Percentiles rank a stretch among this genome's conserved stretches.
Evolutionary conservation across 2,329 filamentous ascomycete genomes (phyloP).

Genomic region (Juglanconis sp.): DNA sequence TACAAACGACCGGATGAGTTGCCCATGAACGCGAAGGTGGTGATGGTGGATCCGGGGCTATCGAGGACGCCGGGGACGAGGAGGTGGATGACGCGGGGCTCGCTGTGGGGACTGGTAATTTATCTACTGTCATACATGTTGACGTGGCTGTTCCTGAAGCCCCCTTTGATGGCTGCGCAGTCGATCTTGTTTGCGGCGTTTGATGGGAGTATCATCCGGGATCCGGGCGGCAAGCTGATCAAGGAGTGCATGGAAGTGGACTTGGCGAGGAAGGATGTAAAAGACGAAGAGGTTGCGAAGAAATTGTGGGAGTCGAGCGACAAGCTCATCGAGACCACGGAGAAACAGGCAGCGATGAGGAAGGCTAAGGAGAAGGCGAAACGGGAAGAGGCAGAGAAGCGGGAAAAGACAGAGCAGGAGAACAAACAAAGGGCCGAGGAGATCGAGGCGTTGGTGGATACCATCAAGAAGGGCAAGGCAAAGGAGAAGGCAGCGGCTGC

Average conservation of each 20-base stretch:
- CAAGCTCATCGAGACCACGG: constrained; percentile 73
- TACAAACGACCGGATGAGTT: constrained; percentile 81
- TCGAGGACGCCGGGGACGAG: constrained; percentile 83
- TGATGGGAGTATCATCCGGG: constrained; percentile 68
- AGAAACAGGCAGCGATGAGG: constrained; percentile 72
- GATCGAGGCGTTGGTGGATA: constrained; percentile 37
- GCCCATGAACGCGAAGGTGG: constrained; percentile 77
- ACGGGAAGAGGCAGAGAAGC: constrained; percentile 31
- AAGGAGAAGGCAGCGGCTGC: constrained; percentile 30
- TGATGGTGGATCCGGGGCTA: constrained; percentile 84
- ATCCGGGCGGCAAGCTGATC: constrained; percentile 66
- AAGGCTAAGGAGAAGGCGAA: constrained; percentile 38
- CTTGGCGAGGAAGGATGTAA: constrained; percentile 68
- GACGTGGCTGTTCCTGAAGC: constrained; percentile 87
- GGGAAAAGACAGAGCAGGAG: constrained; percentile 28
- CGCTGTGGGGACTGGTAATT: constrained; percentile 71
- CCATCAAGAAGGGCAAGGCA: constrained; percentile 42
- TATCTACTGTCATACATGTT: constrained; percentile 78
- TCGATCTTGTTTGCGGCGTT: constrained; percentile 82
- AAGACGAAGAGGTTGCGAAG: constrained; percentile 76
- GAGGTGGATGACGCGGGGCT: constrained; percentile 82
- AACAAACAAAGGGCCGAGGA: constrained; percentile 28
- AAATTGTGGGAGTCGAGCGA: constrained; percentile 88
- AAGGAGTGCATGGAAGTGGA: constrained; percentile 85
- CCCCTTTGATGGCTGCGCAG: constrained; percentile 77